phyloP scores from a whole-genome alignment of 2,329 filamentous ascomycete genomes.

The Colletotrichum noveboracense region DNA sequence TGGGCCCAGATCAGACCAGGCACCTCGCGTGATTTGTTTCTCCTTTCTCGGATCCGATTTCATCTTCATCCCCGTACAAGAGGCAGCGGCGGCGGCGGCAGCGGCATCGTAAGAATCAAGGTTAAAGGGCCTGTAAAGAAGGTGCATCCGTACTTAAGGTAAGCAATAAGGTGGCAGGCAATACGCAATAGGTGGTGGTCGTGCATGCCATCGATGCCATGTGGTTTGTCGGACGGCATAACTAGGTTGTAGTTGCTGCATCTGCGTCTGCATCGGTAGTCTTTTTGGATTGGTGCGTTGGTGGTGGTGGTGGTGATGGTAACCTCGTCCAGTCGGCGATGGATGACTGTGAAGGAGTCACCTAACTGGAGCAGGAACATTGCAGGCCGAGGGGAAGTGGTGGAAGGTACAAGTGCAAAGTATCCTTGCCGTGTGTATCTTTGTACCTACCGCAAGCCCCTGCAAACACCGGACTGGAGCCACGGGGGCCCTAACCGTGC shows the following conservation, averaged over 20 bases:
- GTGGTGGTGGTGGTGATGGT: not conserved
- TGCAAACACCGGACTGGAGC: constrained; percentile 3
- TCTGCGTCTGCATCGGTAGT: not conserved
- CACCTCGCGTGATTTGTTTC: not conserved
- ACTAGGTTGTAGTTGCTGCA: not conserved
- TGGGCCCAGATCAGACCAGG: not conserved
- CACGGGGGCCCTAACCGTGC: constrained; percentile 29
- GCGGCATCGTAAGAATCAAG: not conserved
- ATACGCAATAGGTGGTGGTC: not conserved
- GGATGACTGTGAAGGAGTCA: not conserved
- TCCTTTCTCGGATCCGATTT: constrained; percentile 1
- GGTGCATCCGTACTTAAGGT: not conserved
- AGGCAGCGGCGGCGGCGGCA: not conserved
- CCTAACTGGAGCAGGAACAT: not conserved
- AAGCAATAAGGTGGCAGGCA: not conserved
- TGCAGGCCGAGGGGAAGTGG: not conserved
- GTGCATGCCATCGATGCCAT: not conserved
- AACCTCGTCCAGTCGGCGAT: not conserved
- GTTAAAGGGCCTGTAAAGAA: not conserved
- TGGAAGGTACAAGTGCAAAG: not conserved
- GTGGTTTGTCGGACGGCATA: not conserved
- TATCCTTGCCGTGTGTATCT: not conserved
- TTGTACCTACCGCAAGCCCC: not conserved
- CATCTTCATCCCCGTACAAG: not conserved
- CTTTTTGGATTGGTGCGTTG: not conserved